Evolutionary conservation across 2,329 filamentous ascomycete species (phyloP).

Genomic region (Neonectria sp.): DNA sequence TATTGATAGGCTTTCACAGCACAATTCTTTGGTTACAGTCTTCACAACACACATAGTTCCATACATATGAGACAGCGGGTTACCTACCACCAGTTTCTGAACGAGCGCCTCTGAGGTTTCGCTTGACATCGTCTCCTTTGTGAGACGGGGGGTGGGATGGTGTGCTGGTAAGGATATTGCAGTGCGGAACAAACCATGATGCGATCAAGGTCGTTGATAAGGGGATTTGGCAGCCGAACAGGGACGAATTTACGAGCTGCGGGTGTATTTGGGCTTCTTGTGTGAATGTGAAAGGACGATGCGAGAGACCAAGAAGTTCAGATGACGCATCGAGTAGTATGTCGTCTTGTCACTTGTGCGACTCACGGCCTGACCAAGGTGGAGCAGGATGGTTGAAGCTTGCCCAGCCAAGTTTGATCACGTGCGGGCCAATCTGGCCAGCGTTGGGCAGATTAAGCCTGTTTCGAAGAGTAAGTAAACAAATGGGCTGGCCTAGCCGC

Average conservation of each 20-base stretch:
- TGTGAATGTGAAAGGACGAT: neutral
- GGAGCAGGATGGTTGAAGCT: neutral
- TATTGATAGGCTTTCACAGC: constrained; percentile 3
- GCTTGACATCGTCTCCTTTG: constrained; percentile 42
- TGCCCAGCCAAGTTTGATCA: neutral
- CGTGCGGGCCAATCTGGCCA: neutral
- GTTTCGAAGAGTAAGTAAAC: neutral
- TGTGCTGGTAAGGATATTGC: constrained; percentile 28
- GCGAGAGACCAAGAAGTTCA: neutral
- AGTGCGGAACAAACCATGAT: constrained; percentile 43
- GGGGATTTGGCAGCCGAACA: neutral
- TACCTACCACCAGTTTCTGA: constrained; percentile 51
- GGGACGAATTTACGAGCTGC: neutral
- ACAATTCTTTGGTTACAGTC: neutral
- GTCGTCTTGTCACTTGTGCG: constrained; percentile 14
- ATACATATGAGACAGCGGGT: constrained; percentile 1
- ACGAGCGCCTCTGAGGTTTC: constrained; percentile 42
- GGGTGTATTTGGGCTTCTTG: neutral
- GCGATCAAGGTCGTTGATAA: constrained; percentile 5
- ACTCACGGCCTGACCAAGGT: constrained; percentile 2
- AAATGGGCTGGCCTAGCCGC: neutral
- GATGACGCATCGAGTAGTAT: constrained; percentile 15
- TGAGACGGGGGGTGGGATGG: constrained; percentile 24
- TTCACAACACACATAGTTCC: neutral
- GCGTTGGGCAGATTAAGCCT: neutral